Evolutionary conservation across 1,284 basidiomycete genomes (phyloP).

Genomic region (Thelephora terrestris): DNA sequence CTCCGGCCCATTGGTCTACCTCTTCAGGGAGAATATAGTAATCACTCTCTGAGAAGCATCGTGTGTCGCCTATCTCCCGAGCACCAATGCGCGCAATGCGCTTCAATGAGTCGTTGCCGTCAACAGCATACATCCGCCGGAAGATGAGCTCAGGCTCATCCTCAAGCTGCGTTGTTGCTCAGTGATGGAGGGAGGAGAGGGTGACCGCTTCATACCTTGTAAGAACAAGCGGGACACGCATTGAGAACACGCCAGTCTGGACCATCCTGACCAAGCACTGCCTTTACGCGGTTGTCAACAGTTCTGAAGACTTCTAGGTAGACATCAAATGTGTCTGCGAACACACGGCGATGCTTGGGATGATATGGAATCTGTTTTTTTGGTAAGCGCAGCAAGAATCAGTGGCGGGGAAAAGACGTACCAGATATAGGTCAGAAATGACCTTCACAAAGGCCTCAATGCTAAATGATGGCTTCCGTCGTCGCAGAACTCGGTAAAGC

Average conservation of each 20-base stretch:
- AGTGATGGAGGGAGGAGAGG: background rate
- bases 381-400: too few species aligned
- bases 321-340: slow-evolving; percentile 21
- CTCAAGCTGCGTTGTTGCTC: slow-evolving; percentile 10
- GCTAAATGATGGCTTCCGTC: too few species aligned
- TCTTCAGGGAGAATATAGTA: slow-evolving; percentile 15
- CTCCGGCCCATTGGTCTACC: slow-evolving; percentile 23
- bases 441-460: slow-evolving; percentile 24
- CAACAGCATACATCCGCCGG: slow-evolving; percentile 17
- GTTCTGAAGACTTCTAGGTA: slow-evolving; percentile 17
- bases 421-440: slow-evolving; percentile 23
- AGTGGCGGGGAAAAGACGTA: slow-evolving; percentile 11
- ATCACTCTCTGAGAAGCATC: slow-evolving; percentile 8
- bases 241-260: slow-evolving; percentile 20
- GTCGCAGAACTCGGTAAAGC: slow-evolving; percentile 17
- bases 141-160: slow-evolving; percentile 16
- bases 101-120: slow-evolving; percentile 28
- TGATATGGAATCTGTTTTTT: slow-evolving; percentile 10
- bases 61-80: slow-evolving; percentile 11
- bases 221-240: slow-evolving; percentile 23
- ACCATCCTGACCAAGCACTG: slow-evolving; percentile 12
- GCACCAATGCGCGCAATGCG: slow-evolving; percentile 10
- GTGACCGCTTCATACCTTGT: slow-evolving; percentile 17
- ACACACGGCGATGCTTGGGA: slow-evolving; percentile 4
- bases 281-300: slow-evolving; percentile 12